Evolutionary conservation across 163 green algal genomes (phyloP).

Genomic region (Scenedesmus sp.): DNA sequence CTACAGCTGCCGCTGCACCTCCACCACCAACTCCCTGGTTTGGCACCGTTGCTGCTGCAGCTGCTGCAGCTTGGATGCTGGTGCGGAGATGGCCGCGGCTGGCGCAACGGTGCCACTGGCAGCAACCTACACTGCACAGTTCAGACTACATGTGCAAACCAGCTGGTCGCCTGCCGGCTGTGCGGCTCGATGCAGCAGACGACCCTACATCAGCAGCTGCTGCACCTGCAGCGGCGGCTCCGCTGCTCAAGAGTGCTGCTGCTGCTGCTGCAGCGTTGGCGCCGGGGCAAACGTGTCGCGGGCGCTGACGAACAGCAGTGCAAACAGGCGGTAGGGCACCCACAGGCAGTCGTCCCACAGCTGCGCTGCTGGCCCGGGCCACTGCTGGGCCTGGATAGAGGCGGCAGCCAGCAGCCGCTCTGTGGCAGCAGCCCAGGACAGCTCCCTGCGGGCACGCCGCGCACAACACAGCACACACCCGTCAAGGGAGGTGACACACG

Average conservation of each 20-base stretch:
- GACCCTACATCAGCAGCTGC: not conserved
- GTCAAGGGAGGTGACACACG: no score
- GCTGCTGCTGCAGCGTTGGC: slow-evolving; percentile 9
- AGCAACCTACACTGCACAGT: no score
- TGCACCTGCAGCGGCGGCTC: not conserved
- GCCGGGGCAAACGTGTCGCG: slow-evolving; percentile 10
- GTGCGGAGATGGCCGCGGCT: no score
- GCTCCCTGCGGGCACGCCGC: no score
- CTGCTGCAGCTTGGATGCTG: no score
- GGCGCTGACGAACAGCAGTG: slow-evolving; percentile 20
- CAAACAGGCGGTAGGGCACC: slow-evolving; percentile 36
- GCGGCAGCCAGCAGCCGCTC: slow-evolving; percentile 62
- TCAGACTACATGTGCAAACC: no score
- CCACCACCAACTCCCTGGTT: no score
- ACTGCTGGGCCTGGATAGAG: not conserved
- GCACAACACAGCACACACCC: no score
- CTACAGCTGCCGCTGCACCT: no score
- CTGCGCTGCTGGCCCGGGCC: slow-evolving; percentile 6
- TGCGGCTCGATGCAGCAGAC: not conserved
- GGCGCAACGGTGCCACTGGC: no score
- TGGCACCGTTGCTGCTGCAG: no score
- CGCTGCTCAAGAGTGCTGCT: not conserved
- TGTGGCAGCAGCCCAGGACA: slow-evolving; percentile 85
- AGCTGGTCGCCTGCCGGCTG: no score
- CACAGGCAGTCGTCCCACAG: slow-evolving; percentile 34